Percentiles rank a stretch among this genome's conserved stretches.
Conservation (phyloP, 768 basidiomycete genomes). For the Lactarius deliciosus region DNA sequence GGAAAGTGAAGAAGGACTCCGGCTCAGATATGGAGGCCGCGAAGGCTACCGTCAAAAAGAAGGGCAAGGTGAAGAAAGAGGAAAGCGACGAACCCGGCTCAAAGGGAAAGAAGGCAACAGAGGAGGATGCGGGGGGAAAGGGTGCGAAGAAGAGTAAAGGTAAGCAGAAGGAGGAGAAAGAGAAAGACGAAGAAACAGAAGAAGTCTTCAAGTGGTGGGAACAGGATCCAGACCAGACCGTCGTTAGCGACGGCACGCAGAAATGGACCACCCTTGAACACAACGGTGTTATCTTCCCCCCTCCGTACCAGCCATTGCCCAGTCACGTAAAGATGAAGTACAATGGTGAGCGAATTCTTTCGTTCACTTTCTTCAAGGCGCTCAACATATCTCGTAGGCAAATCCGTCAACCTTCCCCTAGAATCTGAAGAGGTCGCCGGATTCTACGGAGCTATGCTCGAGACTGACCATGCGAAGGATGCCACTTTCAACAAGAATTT, state of each 20-base stretch:
- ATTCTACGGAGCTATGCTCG: conserved; percentile 91
- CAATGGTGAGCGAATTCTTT: conserved; percentile 58
- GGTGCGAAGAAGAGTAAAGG: conserved; percentile 46
- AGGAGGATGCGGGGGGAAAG: conserved; percentile 21
- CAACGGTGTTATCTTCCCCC: conserved; percentile 93
- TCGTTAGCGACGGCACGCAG: conserved; percentile 68
- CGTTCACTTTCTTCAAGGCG: conserved; percentile 17
- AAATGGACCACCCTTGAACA: conserved; percentile 98
- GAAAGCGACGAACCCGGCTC: conserved; percentile 42
- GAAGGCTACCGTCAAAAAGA: conserved; percentile 47
- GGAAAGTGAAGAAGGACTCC: conserved; percentile 57
- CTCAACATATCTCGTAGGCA: conserved; percentile 49
- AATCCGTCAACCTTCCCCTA: conserved; percentile 71
- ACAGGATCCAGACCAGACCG: conserved; percentile 45
- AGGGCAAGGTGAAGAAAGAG: conserved; percentile 46
- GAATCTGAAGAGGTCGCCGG: conserved; percentile 96
- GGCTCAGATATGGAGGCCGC: conserved; percentile 39
- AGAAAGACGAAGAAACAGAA: conserved; percentile 62
- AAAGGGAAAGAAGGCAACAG: conserved; percentile 39
- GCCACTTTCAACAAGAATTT: conserved; percentile 91
- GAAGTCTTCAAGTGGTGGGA: conserved; percentile 90
- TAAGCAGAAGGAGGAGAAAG: conserved; percentile 56
- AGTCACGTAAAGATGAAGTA: conserved; percentile 89
- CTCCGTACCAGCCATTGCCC: conserved; percentile 87
- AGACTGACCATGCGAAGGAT: conserved; percentile 90